Base-by-base conservation (phyloP, 768 basidiomycete species). In the Mycena metata region DNA sequence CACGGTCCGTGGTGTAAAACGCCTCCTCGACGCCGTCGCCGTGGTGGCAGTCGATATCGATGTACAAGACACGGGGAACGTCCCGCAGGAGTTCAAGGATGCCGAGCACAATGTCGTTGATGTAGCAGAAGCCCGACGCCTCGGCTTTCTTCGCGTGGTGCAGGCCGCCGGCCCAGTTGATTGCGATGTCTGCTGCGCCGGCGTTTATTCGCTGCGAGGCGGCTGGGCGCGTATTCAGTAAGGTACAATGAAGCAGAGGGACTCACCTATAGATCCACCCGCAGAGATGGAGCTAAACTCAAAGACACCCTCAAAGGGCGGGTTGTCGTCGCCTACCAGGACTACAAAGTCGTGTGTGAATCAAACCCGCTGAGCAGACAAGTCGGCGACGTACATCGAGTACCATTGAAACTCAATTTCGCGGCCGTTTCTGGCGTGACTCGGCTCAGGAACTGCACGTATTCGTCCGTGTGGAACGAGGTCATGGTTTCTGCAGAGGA, bases 141-240 rank as follows among this genome's bases (percentile, higher is more conserved):
- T 98, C 98, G 62, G 94, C 89, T 79, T 98, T 99, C 83, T 99
- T 99, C n/a, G 98, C 98, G 79, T 99, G 98, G 80, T 99, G 98
- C 5, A 99, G 86, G 2, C 98, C 98, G 11, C 98, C 98, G 0
- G 98, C 96, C 98, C 96, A 98, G 81, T 98, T 98, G 69, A 98
- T 94, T 0, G 91, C 91, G 60, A 99, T 98, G 79, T 99, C 97
- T 73, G 96, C 86, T 1, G 91, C 84, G 2, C 96, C 96, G 5
- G 88, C 87, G 52, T 92, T 86, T 67, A 99, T 85, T 23, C 91
- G 84, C 70, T 94, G 88, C 0, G 96, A 94, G 16, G 93, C 96
- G 73, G 87, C 95, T 95, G 41, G 59, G 64, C 59, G 64, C 35
- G 56, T 52, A 23, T 45, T 30, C 30, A 30, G 6, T 30, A 47